Base-by-base conservation (phyloP, 352 stramenopile genomes). In the Pythium phragmitis region DNA sequence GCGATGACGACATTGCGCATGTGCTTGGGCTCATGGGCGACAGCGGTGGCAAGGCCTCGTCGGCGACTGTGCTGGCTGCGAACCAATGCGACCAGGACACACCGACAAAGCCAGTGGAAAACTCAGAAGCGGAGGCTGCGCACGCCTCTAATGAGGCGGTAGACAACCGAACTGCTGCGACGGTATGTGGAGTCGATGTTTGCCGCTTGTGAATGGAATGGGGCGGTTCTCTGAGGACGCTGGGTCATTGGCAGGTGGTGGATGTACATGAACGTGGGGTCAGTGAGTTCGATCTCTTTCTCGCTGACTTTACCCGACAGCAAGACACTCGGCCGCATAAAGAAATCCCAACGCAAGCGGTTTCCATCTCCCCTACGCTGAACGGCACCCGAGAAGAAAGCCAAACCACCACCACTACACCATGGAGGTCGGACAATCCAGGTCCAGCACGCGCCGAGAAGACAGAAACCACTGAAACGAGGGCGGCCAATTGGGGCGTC, bases 21-120 rank as follows among this genome's bases (percentile, higher is more conserved):
- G 56, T 85, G 21, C 51, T 88, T 26, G 68, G 79, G n/a, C 75
- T 88, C 50, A 74, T 85, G 68, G 41, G 47, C 42, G 43, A 45
- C 58, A 7, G n/a, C 16, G 45, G 21, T 8, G 39, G 14, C 39
- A n/a, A 46, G 13, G 41, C 41, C 23, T 37, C 21, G n/a, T 26
- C n/a, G 2, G 28, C 19, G 19, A 43, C 2, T 17, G 37, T 43
- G 37, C 2, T 30, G 13, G 39, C 39, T 46, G 5, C 39, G 39
- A 46, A n/a, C 8, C 39, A 46, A 4, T 19, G 39, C 39, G 39
- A n/a, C 14, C 13, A n/a, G 16, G 13, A 46, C 11, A 21, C 39
- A 46, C 39, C 39, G 39, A 21, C 39, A n/a, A 6, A 5, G 6
- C 39, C 39, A 46, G 14, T 46, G 5, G 17, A 21, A 14, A 46